Conservation (phyloP, 371 early-diverging fungal genomes). For the Smittium mucronatum region DNA sequence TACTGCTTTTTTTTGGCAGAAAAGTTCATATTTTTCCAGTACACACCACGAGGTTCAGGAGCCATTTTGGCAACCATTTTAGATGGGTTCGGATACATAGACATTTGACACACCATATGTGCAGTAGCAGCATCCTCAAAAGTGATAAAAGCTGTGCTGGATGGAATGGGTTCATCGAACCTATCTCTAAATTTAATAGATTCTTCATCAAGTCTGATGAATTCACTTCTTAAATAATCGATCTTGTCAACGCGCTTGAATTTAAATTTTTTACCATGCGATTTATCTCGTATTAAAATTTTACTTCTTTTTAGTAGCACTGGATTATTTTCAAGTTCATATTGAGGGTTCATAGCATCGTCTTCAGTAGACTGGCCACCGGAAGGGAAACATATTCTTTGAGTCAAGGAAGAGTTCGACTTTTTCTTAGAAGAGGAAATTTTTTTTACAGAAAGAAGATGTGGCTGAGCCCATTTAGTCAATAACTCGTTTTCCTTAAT, state of each 20-base stretch:
- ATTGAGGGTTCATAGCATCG: no score
- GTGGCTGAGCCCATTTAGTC: constrained; percentile 21
- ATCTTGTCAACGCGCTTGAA: constrained; percentile 47
- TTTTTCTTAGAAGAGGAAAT: not conserved
- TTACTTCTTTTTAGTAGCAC: not conserved
- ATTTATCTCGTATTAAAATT: not conserved
- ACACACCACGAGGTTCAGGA: constrained; percentile 82
- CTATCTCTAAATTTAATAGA: constrained; percentile 45
- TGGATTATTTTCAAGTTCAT: not conserved
- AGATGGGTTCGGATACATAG: constrained; percentile 45
- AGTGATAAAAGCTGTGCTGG: constrained; percentile 55
- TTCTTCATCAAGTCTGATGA: constrained; percentile 43
- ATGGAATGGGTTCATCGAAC: constrained; percentile 21
- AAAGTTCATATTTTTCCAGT: constrained; percentile 68
- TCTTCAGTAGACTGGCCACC: no score
- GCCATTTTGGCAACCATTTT: constrained; percentile 60
- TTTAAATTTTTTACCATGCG: not conserved
- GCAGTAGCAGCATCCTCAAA: constrained; percentile 57
- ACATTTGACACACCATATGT: constrained; percentile 45
- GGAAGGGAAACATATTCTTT: not conserved
- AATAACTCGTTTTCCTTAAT: constrained; percentile 18
- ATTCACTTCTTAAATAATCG: constrained; percentile 46
- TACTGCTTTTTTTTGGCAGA: constrained; percentile 18
- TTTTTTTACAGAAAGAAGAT: constrained; percentile 3
- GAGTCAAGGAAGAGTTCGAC: not conserved